Evolutionary conservation across 768 basidiomycete species (phyloP).

Genomic region (Boletus insuetus): DNA sequence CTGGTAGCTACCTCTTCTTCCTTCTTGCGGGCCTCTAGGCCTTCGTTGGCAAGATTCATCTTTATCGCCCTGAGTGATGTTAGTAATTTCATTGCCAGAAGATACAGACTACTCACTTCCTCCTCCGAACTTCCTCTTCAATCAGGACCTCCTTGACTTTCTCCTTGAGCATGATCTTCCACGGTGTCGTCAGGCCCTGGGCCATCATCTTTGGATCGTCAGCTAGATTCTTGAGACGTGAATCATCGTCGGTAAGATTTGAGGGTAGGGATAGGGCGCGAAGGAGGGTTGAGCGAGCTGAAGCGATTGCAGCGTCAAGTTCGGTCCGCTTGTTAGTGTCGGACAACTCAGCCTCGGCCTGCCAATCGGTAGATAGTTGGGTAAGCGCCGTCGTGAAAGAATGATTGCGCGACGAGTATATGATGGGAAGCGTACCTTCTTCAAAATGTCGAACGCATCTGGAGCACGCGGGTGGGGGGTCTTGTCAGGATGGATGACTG

Average conservation of each 20-base stretch:
- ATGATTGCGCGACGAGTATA: neutral
- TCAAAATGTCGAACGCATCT: constrained; percentile 90
- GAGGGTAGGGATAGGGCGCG: constrained; percentile 60
- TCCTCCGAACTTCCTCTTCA: constrained; percentile 81
- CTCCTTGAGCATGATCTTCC: constrained; percentile 61
- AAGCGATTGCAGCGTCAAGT: constrained; percentile 73
- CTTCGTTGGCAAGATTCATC: constrained; percentile 90
- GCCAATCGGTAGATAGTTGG: neutral
- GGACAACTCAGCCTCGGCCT: constrained; percentile 85
- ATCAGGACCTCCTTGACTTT: constrained; percentile 84
- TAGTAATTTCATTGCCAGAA: neutral
- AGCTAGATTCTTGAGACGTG: constrained; percentile 48
- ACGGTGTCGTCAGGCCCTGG: constrained; percentile 48
- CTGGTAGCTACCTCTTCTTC: constrained; percentile 75
- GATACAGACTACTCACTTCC: constrained; percentile 55
- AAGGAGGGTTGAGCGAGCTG: constrained; percentile 69
- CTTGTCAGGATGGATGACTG: constrained; percentile 99
- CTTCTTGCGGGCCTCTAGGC: constrained; percentile 88
- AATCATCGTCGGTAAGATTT: constrained; percentile 57
- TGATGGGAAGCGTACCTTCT: constrained; percentile 59
- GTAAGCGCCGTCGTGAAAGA: neutral
- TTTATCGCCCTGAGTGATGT: constrained; percentile 68
- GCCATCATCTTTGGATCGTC: constrained; percentile 32
- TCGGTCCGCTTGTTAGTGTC: constrained; percentile 79
- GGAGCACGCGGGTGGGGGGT: constrained; percentile 82